Evolutionary conservation across 352 stramenopile genomes (phyloP).

Genomic region (Pythium brassicae): DNA sequence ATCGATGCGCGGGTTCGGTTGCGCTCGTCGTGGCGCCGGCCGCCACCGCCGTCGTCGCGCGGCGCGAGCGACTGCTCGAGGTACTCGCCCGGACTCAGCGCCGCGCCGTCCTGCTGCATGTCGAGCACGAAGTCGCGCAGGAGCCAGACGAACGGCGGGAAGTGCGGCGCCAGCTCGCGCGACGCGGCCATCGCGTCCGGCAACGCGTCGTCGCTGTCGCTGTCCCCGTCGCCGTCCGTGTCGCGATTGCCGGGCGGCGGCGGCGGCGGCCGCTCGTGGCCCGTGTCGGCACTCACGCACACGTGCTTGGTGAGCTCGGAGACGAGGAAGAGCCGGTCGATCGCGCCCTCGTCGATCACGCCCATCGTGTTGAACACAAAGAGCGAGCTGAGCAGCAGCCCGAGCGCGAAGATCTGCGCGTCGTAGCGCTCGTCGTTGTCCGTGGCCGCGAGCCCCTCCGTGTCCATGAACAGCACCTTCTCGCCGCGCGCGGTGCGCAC

Average conservation of each 20-base stretch:
- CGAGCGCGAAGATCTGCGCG: slow-evolving; percentile 85
- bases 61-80: slow-evolving; percentile 70
- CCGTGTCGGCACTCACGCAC: slow-evolving; percentile 48
- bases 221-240: slow-evolving; percentile 2
- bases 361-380: slow-evolving; percentile 89
- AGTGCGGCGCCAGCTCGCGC: slow-evolving; percentile 59
- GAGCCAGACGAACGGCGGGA: slow-evolving; percentile 81
- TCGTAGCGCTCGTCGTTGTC: slow-evolving; percentile 88
- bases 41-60: slow-evolving; percentile 23
- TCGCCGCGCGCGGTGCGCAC: slow-evolving; percentile 57
- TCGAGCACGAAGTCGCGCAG: slow-evolving; percentile 81
- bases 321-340: slow-evolving; percentile 81
- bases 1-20: slow-evolving; percentile 68
- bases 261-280: neutral
- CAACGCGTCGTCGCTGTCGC: slow-evolving; percentile 5
- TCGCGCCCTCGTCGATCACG: slow-evolving; percentile 84
- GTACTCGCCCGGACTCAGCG: slow-evolving; percentile 67
- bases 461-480: slow-evolving; percentile 80
- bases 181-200: slow-evolving; percentile 38
- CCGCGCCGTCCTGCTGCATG: slow-evolving; percentile 58
- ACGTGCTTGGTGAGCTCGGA: slow-evolving; percentile 84
- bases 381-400: slow-evolving; percentile 70
- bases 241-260: neutral
- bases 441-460: slow-evolving; percentile 77
- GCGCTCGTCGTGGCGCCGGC: slow-evolving; percentile 53